phyloP scores from a whole-genome alignment of 2,329 filamentous ascomycete species.

The Erysiphe pulchra region DNA sequence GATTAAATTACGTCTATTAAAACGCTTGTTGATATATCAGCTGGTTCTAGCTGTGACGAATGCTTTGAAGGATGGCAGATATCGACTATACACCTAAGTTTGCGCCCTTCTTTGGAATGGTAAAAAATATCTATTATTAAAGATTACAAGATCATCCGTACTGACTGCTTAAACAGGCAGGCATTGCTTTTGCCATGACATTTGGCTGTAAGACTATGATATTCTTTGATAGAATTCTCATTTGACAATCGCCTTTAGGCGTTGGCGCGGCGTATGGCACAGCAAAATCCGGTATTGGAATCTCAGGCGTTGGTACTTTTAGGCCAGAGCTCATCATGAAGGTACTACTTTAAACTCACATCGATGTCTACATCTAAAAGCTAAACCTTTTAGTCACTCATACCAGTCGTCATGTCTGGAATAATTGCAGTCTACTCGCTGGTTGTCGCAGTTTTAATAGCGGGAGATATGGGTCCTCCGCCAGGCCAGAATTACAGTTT shows the following conservation, averaged over 20 bases:
- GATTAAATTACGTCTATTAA: no score
- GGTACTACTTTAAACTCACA: slow-evolving; percentile 19
- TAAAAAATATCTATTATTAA: slow-evolving; percentile 18
- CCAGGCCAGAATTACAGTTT: slow-evolving; percentile 45
- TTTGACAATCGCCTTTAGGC: slow-evolving; percentile 9
- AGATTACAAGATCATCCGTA: background rate
- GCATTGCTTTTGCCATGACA: slow-evolving; percentile 60
- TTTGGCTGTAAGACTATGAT: slow-evolving; percentile 40
- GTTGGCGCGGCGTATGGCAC: slow-evolving; percentile 65
- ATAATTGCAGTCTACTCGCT: slow-evolving; percentile 97
- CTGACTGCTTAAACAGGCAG: slow-evolving; percentile 26
- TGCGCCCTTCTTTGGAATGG: slow-evolving; percentile 74
- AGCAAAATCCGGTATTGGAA: slow-evolving; percentile 70
- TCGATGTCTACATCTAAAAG: background rate
- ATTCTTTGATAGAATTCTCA: slow-evolving; percentile 10
- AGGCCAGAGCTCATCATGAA: slow-evolving; percentile 80
- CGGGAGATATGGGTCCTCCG: slow-evolving; percentile 60
- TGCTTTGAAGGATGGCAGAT: slow-evolving; percentile 20
- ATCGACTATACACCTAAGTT: slow-evolving; percentile 49
- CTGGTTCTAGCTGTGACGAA: no score
- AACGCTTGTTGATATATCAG: no score
- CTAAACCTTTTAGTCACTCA: slow-evolving; percentile 33
- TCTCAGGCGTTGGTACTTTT: slow-evolving; percentile 64
- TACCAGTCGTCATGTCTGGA: slow-evolving; percentile 92
- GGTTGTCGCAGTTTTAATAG: slow-evolving; percentile 88